Conservation (phyloP, 1,284 basidiomycete species). For the Ceratobasidium sp. region DNA sequence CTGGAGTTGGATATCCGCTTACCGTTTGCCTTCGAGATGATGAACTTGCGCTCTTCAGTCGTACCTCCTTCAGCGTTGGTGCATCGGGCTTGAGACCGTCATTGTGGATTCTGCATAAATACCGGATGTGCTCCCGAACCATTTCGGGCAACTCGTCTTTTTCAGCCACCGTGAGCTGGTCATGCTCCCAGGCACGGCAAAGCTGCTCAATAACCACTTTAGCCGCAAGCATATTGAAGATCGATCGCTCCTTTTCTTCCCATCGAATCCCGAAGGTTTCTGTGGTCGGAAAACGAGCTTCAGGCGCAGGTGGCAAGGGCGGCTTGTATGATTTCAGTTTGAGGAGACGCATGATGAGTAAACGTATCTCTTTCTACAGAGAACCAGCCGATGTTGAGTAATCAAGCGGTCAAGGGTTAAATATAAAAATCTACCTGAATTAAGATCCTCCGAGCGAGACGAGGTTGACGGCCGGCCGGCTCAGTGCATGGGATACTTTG, state of each 20-base stretch:
- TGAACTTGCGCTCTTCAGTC: background rate
- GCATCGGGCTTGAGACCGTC: background rate
- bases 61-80: background rate
- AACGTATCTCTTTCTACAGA: background rate
- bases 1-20: background rate
- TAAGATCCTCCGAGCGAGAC: too few relatives aligned
- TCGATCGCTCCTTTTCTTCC: background rate
- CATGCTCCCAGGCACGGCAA: background rate
- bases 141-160: background rate
- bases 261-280: background rate
- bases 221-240: background rate
- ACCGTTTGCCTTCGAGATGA: constrained; percentile 1
- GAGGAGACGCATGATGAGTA: background rate
- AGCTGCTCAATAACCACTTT: background rate
- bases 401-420: too few relatives aligned
- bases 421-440: too few relatives aligned
- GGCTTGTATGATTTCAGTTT: background rate
- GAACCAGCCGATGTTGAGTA: too few relatives aligned
- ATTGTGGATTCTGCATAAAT: background rate
- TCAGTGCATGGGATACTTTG: background rate
- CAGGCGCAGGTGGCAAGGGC: background rate
- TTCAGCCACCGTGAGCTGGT: background rate
- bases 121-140: background rate
- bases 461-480: background rate
- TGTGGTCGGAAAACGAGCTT: background rate